Base-by-base conservation (phyloP, 345 rosid species). In the Euphorbia tirucalli region DNA sequence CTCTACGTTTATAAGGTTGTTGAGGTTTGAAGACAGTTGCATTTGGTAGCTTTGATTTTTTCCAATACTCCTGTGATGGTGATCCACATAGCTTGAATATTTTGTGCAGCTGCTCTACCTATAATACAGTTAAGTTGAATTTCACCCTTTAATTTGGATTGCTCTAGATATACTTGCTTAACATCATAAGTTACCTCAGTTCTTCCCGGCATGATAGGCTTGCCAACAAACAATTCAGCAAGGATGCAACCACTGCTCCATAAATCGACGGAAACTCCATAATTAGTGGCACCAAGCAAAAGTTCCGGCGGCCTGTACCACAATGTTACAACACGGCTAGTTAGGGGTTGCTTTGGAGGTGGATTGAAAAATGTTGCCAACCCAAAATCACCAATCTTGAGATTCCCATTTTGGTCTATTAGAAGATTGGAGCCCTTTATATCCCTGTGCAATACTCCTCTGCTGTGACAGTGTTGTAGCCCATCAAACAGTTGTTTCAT, bases 251-350 rank as follows among this genome's bases (percentile, higher is more conserved):
- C 93, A 44, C 84, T 27, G 75, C 93, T 88, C 93, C 90, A 88
- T 15, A 88, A 69, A 76, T 88, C 93, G 9, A 88, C 93, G 37
- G 89, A 72, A 69, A 83, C 82, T 44, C 83, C 90, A 73, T 88
- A 88, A 55, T 81, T 81, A 22, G 89, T 87, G 49, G 90, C 77
- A 11, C 90, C 93, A 21, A 88, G 87, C 69, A 88, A 60, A 32
- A 88, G 90, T 70, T 88, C 93, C 55, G 90, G 93, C 65, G 93
- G 88, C 61, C 90, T 84, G 22, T 87, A 88, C 93, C 93, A 88
- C 73, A 88, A 56, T 52, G 93, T 86, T 56, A 88, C 90, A 10
- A 88, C 93, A 25, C 93, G 90, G 70, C 90, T 88, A 54, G 93
- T 88, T 19, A 87, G 76, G 78, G 87, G 85, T 75, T 88, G 89